Evolutionary conservation across 257 asterid genomes (phyloP).

Genomic region (Lantana camara): DNA sequence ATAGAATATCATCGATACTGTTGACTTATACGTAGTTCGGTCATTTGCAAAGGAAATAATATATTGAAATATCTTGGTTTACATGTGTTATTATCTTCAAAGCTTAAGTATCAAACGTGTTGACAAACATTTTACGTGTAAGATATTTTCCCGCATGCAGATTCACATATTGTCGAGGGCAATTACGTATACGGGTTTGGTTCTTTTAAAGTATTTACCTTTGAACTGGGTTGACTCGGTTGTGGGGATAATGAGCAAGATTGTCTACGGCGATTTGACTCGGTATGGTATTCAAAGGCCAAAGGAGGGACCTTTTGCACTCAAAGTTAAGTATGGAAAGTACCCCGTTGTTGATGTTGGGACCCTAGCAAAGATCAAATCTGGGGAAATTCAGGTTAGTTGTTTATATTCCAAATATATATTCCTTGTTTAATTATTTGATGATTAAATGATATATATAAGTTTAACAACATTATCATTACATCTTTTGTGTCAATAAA

Average conservation of each 20-base stretch:
- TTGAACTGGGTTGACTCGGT: conserved; percentile 39
- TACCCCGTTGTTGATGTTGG: conserved; percentile 76
- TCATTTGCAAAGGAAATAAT: too few species aligned
- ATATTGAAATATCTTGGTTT: too few species aligned
- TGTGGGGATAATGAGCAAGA: conserved; percentile 41
- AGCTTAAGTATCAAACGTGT: too few species aligned
- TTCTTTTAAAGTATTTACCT: conserved; percentile 35
- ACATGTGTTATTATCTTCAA: too few species aligned
- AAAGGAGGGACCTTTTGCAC: conserved; percentile 55
- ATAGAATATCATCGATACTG: too few species aligned
- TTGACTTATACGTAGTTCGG: too few species aligned
- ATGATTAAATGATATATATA: too few species aligned
- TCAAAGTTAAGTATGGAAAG: conserved; percentile 57
- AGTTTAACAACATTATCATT: too few species aligned
- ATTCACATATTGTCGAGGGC: conserved; percentile 55
- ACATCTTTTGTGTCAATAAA: too few species aligned
- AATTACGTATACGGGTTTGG: conserved; percentile 33
- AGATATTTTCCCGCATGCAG: conserved; percentile 31
- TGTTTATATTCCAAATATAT: too few species aligned
- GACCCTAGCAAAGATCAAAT: conserved; percentile 49
- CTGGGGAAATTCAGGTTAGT: conserved; percentile 63
- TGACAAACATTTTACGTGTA: background rate
- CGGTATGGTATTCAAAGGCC: conserved; percentile 62
- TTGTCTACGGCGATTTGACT: conserved; percentile 55
- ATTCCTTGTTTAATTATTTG: too few species aligned